These are phyloP conservation scores for Albophoma yamanashiensis DNA, from an alignment of 2,329 filamentous ascomycete genomes.

Conservation along the genomic window DNA sequence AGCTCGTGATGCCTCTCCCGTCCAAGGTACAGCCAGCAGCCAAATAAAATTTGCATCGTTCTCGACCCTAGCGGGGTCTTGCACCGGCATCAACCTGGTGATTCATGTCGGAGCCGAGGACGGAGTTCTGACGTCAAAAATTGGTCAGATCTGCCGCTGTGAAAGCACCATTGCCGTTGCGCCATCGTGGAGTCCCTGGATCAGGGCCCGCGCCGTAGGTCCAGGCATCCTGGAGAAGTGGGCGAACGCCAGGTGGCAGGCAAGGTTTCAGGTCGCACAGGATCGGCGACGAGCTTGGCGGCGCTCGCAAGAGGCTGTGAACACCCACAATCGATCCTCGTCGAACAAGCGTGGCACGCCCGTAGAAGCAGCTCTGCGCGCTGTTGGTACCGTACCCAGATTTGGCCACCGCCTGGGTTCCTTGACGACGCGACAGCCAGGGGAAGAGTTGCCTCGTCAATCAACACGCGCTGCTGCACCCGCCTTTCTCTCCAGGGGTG, in stretches of 20 bases:
- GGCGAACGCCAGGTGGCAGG: background rate
- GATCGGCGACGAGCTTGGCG: background rate
- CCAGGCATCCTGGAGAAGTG: background rate
- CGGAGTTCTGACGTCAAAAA: background rate
- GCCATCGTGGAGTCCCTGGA: background rate
- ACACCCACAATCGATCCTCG: background rate
- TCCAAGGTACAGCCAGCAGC: background rate
- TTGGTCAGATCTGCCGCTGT: background rate
- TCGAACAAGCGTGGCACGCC: background rate
- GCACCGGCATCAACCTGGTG: background rate
- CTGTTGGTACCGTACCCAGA: background rate
- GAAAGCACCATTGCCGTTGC: background rate
- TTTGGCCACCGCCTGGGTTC: background rate
- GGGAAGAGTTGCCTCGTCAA: background rate
- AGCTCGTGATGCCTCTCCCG: background rate
- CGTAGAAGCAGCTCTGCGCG: background rate
- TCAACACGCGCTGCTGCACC: background rate
- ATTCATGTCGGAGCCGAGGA: background rate
- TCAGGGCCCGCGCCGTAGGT: background rate
- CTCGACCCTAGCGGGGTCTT: background rate
- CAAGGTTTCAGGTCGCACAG: conserved; percentile 1
- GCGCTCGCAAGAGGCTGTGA: background rate
- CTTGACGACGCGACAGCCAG: background rate
- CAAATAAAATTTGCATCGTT: background rate
- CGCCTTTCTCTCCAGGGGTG: background rate